A percentile compares a stretch with the other conserved stretches of the same genome.
phyloP scores from a whole-genome alignment of 768 basidiomycete species.

The Lyophyllum decastes region DNA sequence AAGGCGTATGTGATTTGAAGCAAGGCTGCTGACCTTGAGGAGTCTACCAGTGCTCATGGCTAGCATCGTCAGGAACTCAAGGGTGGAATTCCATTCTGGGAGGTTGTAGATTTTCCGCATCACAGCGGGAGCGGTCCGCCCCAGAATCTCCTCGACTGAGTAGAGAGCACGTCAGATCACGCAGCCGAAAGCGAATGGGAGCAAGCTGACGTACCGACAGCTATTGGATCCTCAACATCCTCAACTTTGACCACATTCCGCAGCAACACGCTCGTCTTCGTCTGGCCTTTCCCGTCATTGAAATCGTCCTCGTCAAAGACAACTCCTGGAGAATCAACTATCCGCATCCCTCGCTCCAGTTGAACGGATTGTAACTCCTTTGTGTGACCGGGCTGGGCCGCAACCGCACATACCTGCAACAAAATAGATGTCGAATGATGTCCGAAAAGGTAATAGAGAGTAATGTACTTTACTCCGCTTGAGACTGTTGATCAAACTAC shows the following conservation, averaged over 20 bases:
- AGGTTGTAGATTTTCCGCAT: constrained; percentile 86
- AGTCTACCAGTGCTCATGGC: constrained; percentile 82
- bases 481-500: constrained; percentile 89
- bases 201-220: constrained; percentile 60
- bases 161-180: neutral
- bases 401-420: constrained; percentile 85
- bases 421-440: neutral
- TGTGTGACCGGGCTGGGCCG: constrained; percentile 93
- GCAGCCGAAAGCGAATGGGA: neutral
- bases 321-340: constrained; percentile 97
- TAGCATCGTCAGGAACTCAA: constrained; percentile 90
- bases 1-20: neutral
- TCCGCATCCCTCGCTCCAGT: constrained; percentile 88
- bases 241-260: constrained; percentile 91
- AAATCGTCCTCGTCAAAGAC: constrained; percentile 79
- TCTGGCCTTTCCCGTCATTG: constrained; percentile 41
- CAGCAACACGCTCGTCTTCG: constrained; percentile 69
- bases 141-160: constrained; percentile 86
- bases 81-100: constrained; percentile 67
- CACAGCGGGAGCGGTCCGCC: constrained; percentile 67
- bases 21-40: constrained; percentile 59
- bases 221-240: constrained; percentile 87
- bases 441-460: neutral
- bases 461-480: constrained; percentile 74
- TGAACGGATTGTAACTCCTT: constrained; percentile 90